Base-by-base conservation (phyloP, 306 rosid species). In the Echinosophora koreensis region DNA sequence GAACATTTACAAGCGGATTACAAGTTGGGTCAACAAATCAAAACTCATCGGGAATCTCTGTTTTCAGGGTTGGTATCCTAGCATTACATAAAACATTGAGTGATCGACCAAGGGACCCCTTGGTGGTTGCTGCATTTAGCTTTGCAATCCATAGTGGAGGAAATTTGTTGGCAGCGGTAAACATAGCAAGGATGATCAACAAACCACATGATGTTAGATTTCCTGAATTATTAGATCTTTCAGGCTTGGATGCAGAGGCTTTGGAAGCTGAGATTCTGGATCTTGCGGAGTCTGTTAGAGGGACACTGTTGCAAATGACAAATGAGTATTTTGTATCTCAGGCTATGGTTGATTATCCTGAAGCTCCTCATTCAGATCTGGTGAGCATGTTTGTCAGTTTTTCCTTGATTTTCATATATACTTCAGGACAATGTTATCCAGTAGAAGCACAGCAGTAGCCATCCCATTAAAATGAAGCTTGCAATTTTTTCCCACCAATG, bases 91-190 rank as follows among this genome's bases (percentile, higher is more conserved):
- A 71, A 66, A 84, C 98, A 16, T 81, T 93, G 75, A 84, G 73
- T 15, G 87, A 89, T 77, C 82, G 65, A 59, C 93, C 98, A 46
- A 86, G 85, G 80, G 81, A 86, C 73, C 86, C 90, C 34, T 62
- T 76, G 76, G 95, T 71, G 75, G 86, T 89, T 82, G 97, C 97
- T 77, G 88, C 90, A 78, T 88, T 91, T 79, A 71, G 90, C 80
- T 88, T 91, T 80, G 87, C 89, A 28, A 77, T 89, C 49, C 85
- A 91, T 81, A 89, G 81, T 77, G 93, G 95, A 39, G 98, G 98
- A 56, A 87, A 88, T 84, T 52, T 89, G 71, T 28, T 8, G 44
- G 93, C 89, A 87, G 95, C 95, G 11, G 57, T 88, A 60, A 78
- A 73, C 51, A 91, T 93, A 76, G 93, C 90, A 60, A 77, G 81